Evolutionary conservation across 75 land plant genomes (phyloP).

Genomic region (Cryptomeria japonica): DNA sequence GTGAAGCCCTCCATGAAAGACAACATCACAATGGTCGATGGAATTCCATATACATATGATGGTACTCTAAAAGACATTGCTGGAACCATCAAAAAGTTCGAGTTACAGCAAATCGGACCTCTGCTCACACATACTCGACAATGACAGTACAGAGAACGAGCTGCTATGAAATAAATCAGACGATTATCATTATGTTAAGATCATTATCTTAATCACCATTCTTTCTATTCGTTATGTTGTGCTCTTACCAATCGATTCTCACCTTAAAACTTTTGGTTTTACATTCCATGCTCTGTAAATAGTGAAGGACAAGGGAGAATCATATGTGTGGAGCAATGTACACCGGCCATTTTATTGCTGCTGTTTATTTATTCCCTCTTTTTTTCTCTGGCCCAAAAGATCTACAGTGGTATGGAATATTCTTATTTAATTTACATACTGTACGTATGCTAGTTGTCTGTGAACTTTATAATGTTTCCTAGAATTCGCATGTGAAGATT

Average conservation of each 20-base stretch:
- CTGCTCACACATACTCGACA: neutral
- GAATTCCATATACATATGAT: slow-evolving; percentile 37
- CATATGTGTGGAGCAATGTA: neutral
- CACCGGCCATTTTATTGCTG: neutral
- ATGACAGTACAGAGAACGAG: neutral
- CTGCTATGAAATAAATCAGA: neutral
- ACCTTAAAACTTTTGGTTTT: neutral
- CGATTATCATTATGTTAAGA: neutral
- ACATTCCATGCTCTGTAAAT: neutral
- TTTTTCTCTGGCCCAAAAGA: neutral
- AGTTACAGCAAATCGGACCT: slow-evolving; percentile 23
- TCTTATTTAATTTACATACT: neutral
- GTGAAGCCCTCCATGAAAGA: slow-evolving; percentile 22
- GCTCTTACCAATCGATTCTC: neutral
- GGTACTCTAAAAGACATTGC: slow-evolving; percentile 33
- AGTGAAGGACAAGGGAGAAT: neutral
- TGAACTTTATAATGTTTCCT: too few relatives aligned
- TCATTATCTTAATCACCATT: neutral
- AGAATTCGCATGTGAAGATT: too few relatives aligned
- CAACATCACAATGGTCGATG: slow-evolving; percentile 17
- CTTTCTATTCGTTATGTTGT: slow-evolving; percentile 1
- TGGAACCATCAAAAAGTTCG: slow-evolving; percentile 33
- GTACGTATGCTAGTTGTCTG: neutral
- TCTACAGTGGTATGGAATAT: neutral
- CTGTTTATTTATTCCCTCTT: neutral